Base-by-base conservation (phyloP, 768 basidiomycete species). In the Tricholoma hemisulphureum region DNA sequence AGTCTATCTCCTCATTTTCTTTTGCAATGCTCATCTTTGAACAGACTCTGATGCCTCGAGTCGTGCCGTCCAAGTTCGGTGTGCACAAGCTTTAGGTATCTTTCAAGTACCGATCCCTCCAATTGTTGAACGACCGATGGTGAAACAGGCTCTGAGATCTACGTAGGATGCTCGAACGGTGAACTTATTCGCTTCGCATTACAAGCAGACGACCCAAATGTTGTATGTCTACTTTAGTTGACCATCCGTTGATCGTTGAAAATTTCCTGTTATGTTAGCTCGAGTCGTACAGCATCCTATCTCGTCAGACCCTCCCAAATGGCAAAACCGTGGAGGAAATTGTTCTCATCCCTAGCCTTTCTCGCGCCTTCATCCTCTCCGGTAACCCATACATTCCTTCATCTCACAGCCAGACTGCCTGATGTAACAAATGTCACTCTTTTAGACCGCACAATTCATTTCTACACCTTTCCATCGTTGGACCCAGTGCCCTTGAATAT, bases 111-210 rank as follows among this genome's bases (percentile, higher is more conserved):
- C 45, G 28, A 11, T 23, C 56, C 13, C 57, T 55, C 18, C 52
- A 51, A 18, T 21, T 34, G 35, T 26, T 10, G 28, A 31, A 28
- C 6, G 48, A 23, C 14, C 51, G 32, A 23, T 56, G 11, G 18
- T 31, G 26, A 28, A 35, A 16, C 53, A 92, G 91, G 87, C 29
- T 86, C 86, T 39, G 94, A 97, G 65, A 82, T 96, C 23, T 95
- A 94, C 62, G 82, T 93, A 11, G 95, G 93, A 11, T 89, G 89
- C 59, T 84, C 86, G 20, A 92, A 94, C 58, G 93, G 95, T 20
- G 85, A 92, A 62, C 78, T 97, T 7, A 73, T 94, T 32, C 87
- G 93, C 41, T 95, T 89, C 67, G 80, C 87, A 1, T 76, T 91
- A 20, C 87, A 88, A 63, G 80, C 78, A 2, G 84, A 83, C 62